Conservation (phyloP, 768 basidiomycete species). For the Hygrophoropsis aurantiaca region DNA sequence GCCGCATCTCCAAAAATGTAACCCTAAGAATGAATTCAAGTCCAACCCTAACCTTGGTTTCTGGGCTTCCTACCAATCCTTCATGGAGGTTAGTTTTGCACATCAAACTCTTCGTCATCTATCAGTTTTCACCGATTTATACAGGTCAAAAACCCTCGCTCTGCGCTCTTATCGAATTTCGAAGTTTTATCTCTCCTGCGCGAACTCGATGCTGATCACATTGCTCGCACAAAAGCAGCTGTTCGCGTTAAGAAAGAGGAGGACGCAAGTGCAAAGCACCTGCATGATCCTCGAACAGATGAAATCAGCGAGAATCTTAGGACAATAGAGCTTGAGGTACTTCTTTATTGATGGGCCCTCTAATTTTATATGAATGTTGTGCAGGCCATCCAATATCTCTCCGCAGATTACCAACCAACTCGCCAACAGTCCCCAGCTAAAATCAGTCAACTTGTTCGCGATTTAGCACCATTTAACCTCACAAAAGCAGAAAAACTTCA, state of each 20-base stretch:
- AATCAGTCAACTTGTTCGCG: conserved; percentile 64
- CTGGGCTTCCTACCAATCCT: no score
- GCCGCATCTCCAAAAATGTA: no score
- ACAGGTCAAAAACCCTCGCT: conserved; percentile 48
- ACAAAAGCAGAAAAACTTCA: conserved; percentile 94
- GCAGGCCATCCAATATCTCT: conserved; percentile 85
- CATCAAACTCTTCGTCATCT: no score
- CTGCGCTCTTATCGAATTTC: conserved; percentile 84
- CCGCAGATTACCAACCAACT: conserved; percentile 72
- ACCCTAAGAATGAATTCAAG: no score
- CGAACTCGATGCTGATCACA: conserved; percentile 72
- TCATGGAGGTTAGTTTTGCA: no score
- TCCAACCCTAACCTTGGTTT: no score
- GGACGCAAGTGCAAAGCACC: conserved; percentile 42
- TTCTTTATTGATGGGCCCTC: conserved; percentile 10
- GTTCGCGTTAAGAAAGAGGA: conserved; percentile 78
- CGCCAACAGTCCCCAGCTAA: conserved; percentile 60
- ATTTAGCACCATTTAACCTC: conserved; percentile 65
- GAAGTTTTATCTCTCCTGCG: conserved; percentile 82
- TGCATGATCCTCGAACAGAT: conserved; percentile 36
- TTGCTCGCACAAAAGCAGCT: conserved; percentile 67
- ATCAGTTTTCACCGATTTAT: neutral
- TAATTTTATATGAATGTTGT: neutral
- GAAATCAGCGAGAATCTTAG: conserved; percentile 79
- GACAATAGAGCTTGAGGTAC: conserved; percentile 83